Evolutionary conservation across 352 stramenopile genomes (phyloP), one percentile per base, ranked within the genome.

Genomic region (Phytophthora citricola): DNA sequence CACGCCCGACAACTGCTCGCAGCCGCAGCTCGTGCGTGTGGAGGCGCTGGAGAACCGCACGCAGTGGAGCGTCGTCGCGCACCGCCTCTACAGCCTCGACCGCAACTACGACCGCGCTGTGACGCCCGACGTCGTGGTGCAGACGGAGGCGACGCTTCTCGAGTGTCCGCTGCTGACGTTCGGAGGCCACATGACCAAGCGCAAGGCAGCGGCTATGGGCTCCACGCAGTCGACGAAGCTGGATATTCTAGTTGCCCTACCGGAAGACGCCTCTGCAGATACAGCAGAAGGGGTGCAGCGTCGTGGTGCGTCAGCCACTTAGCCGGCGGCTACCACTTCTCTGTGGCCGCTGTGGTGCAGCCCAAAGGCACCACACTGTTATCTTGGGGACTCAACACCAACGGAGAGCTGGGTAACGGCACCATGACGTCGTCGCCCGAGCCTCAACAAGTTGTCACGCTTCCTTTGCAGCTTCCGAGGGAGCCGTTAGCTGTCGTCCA

Each of bases 51-150:
- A 92, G 59, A 74, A 77, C 29, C 71, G 62, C 50, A 32, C 63
- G 48, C 71, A 76, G 24, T 83, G 71, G 62, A 87, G 66, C 47
- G 66, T 81, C 47, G 81, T 92, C 71, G 54, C 79, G 17, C 83
- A 92, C 41, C 78, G 80, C 11, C 58, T 88, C 29, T 92, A 82
- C 69, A 90, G 81, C 14, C 76, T 92, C 41, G 83, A 92, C 70
- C 72, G 66, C 29, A 86, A 78, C 47, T 92, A 83, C 60, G 81
- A 92, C 62, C 70, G 71, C 51, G 81, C 78, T 43, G 56, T 63
- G 45, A 74, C 78, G 20, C 78, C 79, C 39, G 79, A 71, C 11
- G 78, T 91, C 38, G 69, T 89, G 15, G 59, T 89, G 41, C 79
- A 85, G 60, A 77, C 63, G 12, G 69, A 81, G 46, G 73, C 68